Evolutionary conservation across 371 early-diverging fungal genomes (phyloP).

Genomic region (Rhizomucor pusillus): DNA sequence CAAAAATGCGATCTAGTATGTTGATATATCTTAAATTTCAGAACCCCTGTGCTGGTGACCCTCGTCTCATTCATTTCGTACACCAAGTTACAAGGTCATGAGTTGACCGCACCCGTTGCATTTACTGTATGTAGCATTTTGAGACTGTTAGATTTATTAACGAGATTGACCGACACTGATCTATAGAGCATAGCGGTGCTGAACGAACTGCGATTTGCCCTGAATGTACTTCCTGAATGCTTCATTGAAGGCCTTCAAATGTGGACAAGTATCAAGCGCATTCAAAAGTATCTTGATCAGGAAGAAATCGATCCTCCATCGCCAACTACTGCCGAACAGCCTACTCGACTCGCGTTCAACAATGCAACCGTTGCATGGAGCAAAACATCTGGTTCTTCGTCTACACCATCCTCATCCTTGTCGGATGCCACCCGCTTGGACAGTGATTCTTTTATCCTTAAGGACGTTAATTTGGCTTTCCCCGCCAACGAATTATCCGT

Average conservation of each 20-base stretch:
- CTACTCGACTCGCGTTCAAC: constrained; percentile 44
- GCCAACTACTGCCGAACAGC: constrained; percentile 31
- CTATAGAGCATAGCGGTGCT: constrained; percentile 46
- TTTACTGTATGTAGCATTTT: constrained; percentile 46
- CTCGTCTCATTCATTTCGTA: constrained; percentile 55
- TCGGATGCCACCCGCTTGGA: constrained; percentile 15
- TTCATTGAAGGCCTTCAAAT: constrained; percentile 46
- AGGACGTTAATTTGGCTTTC: constrained; percentile 49
- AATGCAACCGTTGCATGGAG: constrained; percentile 47
- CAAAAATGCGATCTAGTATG: no score
- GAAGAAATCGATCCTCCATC: constrained; percentile 59
- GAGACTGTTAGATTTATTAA: neutral
- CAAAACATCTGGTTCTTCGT: constrained; percentile 19
- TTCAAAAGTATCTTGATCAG: constrained; percentile 72
- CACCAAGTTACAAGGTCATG: constrained; percentile 53
- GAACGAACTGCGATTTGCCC: constrained; percentile 51
- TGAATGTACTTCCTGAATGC: constrained; percentile 56
- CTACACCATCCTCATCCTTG: constrained; percentile 13
- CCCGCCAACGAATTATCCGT: constrained; percentile 55
- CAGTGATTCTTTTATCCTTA: constrained; percentile 39
- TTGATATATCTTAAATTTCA: no score
- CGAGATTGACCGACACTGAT: neutral
- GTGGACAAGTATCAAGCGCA: constrained; percentile 53
- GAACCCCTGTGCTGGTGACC: constrained; percentile 58
- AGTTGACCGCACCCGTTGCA: constrained; percentile 60